Conservation (phyloP, 1,284 basidiomycete genomes). For the Tylopilus sp. region DNA sequence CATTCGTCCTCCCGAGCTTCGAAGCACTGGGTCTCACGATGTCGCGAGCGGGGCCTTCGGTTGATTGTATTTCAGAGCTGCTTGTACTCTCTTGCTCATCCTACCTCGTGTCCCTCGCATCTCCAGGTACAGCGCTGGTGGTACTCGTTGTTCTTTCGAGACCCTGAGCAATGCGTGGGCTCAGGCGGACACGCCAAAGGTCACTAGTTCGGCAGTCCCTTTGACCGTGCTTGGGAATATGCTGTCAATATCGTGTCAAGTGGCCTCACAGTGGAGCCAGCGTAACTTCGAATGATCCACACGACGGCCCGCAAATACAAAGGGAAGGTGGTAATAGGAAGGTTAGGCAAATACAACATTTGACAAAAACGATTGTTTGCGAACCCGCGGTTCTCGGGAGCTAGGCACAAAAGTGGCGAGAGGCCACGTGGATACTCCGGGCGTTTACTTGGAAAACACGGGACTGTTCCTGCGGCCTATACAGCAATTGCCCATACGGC, state of each 20-base stretch:
- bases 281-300: not conserved
- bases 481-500: slow-evolving; percentile 24
- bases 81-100: not conserved
- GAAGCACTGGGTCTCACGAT: no score
- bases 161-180: not conserved
- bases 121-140: not conserved
- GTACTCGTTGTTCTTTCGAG: not conserved
- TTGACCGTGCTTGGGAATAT: not conserved
- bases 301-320: slow-evolving; percentile 1
- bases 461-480: slow-evolving; percentile 12
- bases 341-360: slow-evolving; percentile 9
- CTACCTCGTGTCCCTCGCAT: not conserved
- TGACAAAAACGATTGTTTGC: not conserved
- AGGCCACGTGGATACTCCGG: not conserved
- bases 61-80: no score
- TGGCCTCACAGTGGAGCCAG: not conserved
- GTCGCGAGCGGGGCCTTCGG: no score
- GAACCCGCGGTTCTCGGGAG: not conserved
- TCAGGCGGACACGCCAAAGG: not conserved
- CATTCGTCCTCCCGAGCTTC: no score
- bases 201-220: slow-evolving; percentile 5
- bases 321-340: slow-evolving; percentile 8
- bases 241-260: not conserved
- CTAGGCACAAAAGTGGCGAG: not conserved
- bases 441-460: no score